phyloP scores from a whole-genome alignment of 2,329 filamentous ascomycete species.

The Sphaerulina musiva region DNA sequence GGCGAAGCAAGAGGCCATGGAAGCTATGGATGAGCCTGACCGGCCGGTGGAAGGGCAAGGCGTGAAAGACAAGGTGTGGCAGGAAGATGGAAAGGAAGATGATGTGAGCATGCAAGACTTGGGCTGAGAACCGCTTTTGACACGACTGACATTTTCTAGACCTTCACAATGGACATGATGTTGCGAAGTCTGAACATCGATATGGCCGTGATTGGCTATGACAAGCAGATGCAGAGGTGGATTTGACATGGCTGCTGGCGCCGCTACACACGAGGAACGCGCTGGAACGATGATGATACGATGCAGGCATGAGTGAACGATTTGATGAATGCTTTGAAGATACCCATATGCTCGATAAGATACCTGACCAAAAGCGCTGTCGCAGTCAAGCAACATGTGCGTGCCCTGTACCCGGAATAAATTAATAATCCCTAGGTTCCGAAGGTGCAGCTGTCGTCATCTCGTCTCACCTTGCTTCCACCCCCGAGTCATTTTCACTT shows the following conservation, averaged over 20 bases:
- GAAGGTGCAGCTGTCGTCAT: neutral
- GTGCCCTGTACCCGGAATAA: no score
- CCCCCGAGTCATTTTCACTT: no score
- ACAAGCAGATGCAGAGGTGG: conserved; percentile 54
- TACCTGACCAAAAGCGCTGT: neutral
- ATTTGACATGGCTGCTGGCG: neutral
- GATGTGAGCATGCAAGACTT: conserved; percentile 32
- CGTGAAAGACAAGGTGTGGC: conserved; percentile 33
- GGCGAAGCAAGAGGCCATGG: conserved; percentile 44
- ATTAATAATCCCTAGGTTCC: no score
- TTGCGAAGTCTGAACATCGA: conserved; percentile 59
- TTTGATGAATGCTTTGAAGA: conserved; percentile 5
- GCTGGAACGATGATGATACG: neutral
- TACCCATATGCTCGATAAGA: conserved; percentile 5
- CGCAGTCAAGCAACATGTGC: no score
- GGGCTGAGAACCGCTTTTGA: neutral
- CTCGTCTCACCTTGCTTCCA: neutral
- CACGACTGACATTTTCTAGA: conserved; percentile 36
- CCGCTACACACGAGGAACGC: neutral
- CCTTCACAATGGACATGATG: conserved; percentile 66
- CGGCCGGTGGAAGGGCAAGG: conserved; percentile 36
- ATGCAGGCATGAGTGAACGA: neutral
- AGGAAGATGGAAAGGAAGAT: conserved; percentile 35
- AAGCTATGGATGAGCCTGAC: conserved; percentile 29
- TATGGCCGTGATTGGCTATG: conserved; percentile 56